phyloP scores from a whole-genome alignment of 2,329 filamentous ascomycete genomes.

The Pestalotiopsis sp. region DNA sequence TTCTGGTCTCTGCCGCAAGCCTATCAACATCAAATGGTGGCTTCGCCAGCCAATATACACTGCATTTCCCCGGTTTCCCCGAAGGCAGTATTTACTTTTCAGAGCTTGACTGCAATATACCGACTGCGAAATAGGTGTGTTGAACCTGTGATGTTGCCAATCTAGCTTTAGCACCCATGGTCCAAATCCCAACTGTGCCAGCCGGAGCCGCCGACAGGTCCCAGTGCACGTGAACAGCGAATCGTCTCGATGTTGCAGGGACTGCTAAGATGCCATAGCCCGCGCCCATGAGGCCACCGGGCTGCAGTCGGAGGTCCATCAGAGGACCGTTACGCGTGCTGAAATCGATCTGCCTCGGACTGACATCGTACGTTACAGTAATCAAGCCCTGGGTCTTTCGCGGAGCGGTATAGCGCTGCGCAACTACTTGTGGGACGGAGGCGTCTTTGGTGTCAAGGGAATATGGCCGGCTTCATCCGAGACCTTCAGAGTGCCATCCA shows the following conservation, averaged over 20 bases:
- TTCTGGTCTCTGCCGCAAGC: neutral
- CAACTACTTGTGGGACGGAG: neutral
- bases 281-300: neutral
- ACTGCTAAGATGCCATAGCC: neutral
- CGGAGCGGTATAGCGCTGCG: neutral
- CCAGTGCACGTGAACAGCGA: neutral
- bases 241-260: neutral
- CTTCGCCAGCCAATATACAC: neutral
- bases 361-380: neutral
- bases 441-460: neutral
- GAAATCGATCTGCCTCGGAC: neutral
- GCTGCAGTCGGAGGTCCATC: neutral
- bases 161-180: neutral
- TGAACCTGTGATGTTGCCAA: neutral
- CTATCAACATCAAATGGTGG: neutral
- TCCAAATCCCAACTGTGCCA: neutral
- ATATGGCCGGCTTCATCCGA: neutral
- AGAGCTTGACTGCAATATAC: neutral
- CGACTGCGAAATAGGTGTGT: neutral
- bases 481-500: neutral
- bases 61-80: neutral
- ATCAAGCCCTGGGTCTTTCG: neutral
- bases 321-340: neutral
- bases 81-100: neutral
- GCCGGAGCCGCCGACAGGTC: neutral